These are phyloP conservation scores for Euphorbia celastroides DNA, from an alignment of 441 rosid species.

Conservation along the genomic window DNA sequence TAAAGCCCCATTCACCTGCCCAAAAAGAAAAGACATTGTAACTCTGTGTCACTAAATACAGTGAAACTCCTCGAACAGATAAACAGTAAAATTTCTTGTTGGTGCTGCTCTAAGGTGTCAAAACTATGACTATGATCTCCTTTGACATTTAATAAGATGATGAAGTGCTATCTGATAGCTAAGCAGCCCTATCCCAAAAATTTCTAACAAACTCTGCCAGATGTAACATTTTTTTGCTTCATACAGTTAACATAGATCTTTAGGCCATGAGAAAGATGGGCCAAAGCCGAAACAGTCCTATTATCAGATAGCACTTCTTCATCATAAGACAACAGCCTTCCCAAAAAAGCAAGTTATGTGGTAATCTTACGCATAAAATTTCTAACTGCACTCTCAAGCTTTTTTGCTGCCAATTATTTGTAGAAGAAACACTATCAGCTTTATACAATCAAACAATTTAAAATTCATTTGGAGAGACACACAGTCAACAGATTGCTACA, in stretches of 20 bases:
- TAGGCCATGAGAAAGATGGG: no score
- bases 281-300: no score
- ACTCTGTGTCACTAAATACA: constrained; percentile 15
- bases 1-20: constrained; percentile 51
- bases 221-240: no score
- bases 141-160: neutral
- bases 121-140: neutral
- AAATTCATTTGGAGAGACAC: neutral
- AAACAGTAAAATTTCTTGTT: neutral
- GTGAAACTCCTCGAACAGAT: neutral
- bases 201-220: no score
- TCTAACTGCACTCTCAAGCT: neutral
- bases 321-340: neutral
- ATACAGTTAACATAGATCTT: no score
- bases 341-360: neutral
- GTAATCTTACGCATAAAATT: neutral
- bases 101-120: neutral
- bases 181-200: no score
- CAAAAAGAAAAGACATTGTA: constrained; percentile 18
- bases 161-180: no score
- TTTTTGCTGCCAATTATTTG: neutral
- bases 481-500: neutral
- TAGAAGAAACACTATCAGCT: neutral
- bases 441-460: neutral
- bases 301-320: no score